Evolutionary conservation across 1,139 yeast species (phyloP).

Genomic region (Tardiomyces blankii): DNA sequence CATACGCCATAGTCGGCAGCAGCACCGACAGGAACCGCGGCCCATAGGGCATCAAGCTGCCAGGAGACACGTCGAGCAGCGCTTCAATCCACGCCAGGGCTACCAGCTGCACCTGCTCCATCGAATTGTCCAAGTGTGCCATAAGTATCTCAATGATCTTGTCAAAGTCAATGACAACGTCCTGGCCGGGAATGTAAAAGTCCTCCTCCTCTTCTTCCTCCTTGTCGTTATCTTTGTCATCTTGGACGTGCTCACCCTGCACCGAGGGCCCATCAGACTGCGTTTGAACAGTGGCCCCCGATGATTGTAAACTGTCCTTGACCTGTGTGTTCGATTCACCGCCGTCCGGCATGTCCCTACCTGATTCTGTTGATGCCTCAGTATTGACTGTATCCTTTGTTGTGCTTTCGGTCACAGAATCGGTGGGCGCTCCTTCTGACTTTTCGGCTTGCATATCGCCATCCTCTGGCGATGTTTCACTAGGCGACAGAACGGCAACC

Average conservation of each 20-base stretch:
- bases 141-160: slow-evolving; percentile 71
- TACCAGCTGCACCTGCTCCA: slow-evolving; percentile 68
- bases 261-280: too few relatives aligned
- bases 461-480: too few relatives aligned
- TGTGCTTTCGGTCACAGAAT: too few relatives aligned
- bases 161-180: slow-evolving; percentile 70
- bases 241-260: not conserved
- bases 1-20: slow-evolving; percentile 44
- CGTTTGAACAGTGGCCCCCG: too few relatives aligned
- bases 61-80: slow-evolving; percentile 63
- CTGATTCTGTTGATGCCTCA: too few relatives aligned
- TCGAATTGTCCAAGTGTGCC: slow-evolving; percentile 62
- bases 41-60: slow-evolving; percentile 55
- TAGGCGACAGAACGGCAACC: too few relatives aligned
- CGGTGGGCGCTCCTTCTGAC: too few relatives aligned
- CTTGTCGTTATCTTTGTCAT: not conserved
- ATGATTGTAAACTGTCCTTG: not conserved
- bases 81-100: slow-evolving; percentile 78
- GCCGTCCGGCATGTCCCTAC: too few relatives aligned
- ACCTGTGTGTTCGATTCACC: not conserved
- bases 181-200: slow-evolving; percentile 73
- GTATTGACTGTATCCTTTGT: too few relatives aligned
- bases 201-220: slow-evolving; percentile 22
- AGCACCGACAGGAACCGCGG: slow-evolving; percentile 48
- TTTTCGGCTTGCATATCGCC: too few relatives aligned